Conservation (phyloP, 768 basidiomycete genomes). For the Psilocybe cyanescens region DNA sequence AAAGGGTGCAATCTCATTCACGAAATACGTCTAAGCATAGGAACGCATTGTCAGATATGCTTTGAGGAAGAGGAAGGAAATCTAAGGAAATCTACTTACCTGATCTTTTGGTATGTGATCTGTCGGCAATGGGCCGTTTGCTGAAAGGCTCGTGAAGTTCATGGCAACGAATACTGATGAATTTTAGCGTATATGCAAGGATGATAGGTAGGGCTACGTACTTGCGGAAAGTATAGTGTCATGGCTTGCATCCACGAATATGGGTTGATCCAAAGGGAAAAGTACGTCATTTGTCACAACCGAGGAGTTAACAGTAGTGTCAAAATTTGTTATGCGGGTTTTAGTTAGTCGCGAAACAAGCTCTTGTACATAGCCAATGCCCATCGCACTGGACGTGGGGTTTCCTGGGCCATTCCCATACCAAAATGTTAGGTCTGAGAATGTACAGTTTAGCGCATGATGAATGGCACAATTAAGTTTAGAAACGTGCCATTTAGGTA, state of each 20-base stretch:
- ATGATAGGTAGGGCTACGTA: conserved; percentile 27
- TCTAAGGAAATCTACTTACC: conserved; percentile 48
- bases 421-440: conserved; percentile 58
- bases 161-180: conserved; percentile 69
- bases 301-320: conserved; percentile 71
- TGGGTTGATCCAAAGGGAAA: conserved; percentile 59
- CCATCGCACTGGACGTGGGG: conserved; percentile 62
- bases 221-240: conserved; percentile 73
- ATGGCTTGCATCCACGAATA: conserved; percentile 78
- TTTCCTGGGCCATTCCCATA: conserved; percentile 73
- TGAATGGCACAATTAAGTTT: neutral
- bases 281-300: conserved; percentile 55
- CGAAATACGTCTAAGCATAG: conserved; percentile 28
- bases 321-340: conserved; percentile 51
- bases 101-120: conserved; percentile 60
- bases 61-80: conserved; percentile 28
- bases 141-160: conserved; percentile 69
- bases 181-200: neutral
- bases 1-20: conserved; percentile 38
- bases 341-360: conserved; percentile 71
- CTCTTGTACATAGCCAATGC: conserved; percentile 73
- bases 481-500: conserved; percentile 47
- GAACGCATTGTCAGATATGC: conserved; percentile 35
- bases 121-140: conserved; percentile 62
- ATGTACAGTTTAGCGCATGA: neutral